These are phyloP conservation scores for Rutidosis leptorrhynchoides DNA, from an alignment of 129 eudicot genomes.

Conservation along the genomic window DNA sequence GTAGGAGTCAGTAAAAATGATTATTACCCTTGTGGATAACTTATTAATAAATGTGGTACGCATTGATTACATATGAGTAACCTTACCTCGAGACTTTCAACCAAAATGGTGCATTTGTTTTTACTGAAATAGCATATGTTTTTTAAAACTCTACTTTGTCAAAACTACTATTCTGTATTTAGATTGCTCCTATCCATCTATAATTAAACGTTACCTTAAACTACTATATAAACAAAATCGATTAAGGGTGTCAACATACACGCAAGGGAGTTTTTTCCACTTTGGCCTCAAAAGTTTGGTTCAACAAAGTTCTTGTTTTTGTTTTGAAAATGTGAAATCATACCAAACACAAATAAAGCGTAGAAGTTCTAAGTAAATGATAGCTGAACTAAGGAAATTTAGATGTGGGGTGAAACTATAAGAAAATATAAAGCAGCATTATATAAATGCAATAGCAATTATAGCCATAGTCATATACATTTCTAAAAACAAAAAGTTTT, in stretches of 20 bases:
- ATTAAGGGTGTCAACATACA: background rate
- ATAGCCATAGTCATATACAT: too few relatives aligned
- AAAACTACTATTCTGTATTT: constrained; percentile 4
- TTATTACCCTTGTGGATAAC: background rate
- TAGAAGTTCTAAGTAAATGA: background rate
- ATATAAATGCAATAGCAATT: background rate
- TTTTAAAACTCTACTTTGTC: constrained; percentile 6
- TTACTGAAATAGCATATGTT: background rate
- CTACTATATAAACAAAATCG: background rate
- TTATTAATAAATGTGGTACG: background rate
- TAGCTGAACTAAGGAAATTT: background rate
- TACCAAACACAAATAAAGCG: background rate
- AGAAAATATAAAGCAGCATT: background rate
- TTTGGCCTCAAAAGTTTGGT: background rate
- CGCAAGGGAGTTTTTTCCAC: background rate
- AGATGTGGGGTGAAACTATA: background rate
- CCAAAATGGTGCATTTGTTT: background rate
- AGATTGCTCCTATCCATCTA: background rate
- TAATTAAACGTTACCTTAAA: background rate
- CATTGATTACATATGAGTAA: background rate
- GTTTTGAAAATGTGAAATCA: background rate
- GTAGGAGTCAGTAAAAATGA: background rate
- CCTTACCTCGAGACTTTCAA: constrained; percentile 8
- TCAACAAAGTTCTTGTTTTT: background rate
- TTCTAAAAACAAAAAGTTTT: too few relatives aligned